Percentiles rank a stretch among this genome's conserved stretches.
Evolutionary conservation across 306 rosid genomes (phyloP).

Genomic region (Quercus rubra): DNA sequence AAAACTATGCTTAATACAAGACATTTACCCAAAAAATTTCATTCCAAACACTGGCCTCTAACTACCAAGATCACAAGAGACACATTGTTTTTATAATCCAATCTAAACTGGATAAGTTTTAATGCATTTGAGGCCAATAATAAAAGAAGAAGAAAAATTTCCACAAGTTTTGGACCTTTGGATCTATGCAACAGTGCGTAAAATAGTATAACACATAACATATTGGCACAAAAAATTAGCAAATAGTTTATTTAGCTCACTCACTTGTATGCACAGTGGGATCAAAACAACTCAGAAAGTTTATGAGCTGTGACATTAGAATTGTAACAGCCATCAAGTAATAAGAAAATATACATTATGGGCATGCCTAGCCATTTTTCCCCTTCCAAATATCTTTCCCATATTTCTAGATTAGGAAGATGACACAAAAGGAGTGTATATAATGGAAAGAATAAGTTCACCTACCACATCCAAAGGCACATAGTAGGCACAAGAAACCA

Average conservation of each 20-base stretch:
- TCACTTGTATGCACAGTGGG: not conserved
- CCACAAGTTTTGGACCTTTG: too few relatives aligned
- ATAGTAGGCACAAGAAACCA: slow-evolving; percentile 65
- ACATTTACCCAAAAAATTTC: not conserved
- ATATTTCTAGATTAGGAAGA: not conserved
- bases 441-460: slow-evolving; percentile 4
- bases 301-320: not conserved
- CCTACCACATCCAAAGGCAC: slow-evolving; percentile 89
- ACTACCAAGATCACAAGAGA: not conserved
- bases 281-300: not conserved
- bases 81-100: not conserved
- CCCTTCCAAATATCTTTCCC: not conserved
- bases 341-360: not conserved
- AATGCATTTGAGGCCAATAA: too few relatives aligned
- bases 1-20: not conserved
- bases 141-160: too few relatives aligned
- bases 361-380: not conserved
- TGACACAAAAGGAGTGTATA: not conserved
- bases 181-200: not conserved
- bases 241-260: not conserved
- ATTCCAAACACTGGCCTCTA: not conserved
- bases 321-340: not conserved
- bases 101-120: not conserved
- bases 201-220: not conserved
- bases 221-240: not conserved